phyloP scores from a whole-genome alignment of 495 filamentous ascomycete species.

The Penicillium coprophilum region DNA sequence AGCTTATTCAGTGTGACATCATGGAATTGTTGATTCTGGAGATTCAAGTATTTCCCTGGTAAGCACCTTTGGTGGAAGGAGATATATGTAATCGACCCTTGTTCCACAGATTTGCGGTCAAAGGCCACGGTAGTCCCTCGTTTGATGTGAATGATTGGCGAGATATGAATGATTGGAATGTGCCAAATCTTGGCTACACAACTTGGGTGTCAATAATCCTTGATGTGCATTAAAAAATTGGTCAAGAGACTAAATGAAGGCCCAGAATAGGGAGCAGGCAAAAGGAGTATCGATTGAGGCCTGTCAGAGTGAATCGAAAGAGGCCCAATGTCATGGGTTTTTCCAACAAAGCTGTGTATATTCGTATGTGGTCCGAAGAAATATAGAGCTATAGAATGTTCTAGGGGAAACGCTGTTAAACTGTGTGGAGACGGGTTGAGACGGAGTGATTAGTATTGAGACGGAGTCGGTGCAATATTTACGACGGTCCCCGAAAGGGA shows the following conservation, averaged over 20 bases:
- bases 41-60: no score
- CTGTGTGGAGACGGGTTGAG: neutral
- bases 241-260: neutral
- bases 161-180: neutral
- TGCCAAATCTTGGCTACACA: neutral
- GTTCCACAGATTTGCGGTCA: neutral
- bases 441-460: no score
- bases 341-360: neutral
- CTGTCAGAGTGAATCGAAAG: neutral
- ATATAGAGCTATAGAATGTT: neutral
- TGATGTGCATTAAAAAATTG: neutral
- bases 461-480: constrained; percentile 11
- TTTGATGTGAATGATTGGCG: neutral
- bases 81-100: neutral
- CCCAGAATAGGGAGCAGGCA: neutral
- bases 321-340: neutral
- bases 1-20: neutral
- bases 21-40: no score
- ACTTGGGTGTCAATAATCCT: neutral
- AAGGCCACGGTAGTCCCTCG: neutral
- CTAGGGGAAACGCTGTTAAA: neutral
- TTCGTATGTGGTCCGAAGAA: neutral
- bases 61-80: neutral
- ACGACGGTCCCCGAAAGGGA: neutral
- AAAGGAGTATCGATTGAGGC: neutral